Percentiles rank a stretch among this genome's conserved stretches.
Evolutionary conservation across 805 yeast species (phyloP).

Genomic region (Wickerhamiella lipophila): DNA sequence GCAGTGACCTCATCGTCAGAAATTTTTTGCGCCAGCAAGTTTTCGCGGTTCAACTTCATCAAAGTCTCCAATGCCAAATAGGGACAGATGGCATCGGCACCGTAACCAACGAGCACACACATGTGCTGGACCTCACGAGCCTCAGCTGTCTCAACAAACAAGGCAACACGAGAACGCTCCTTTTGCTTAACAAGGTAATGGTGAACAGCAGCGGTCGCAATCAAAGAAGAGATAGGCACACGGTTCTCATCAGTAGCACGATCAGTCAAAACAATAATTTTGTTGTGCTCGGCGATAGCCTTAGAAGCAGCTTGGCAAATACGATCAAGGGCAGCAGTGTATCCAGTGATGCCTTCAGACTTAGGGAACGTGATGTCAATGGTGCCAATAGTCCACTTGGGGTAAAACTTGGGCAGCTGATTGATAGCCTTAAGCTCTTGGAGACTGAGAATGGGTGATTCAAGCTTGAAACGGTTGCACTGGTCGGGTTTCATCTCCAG

Average conservation of each 20-base stretch:
- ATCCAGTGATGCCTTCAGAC: conserved; percentile 74
- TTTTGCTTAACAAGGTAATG: conserved; percentile 92
- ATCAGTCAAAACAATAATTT: conserved; percentile 69
- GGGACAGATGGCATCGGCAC: conserved; percentile 94
- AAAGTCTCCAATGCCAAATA: conserved; percentile 85
- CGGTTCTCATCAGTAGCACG: conserved; percentile 45
- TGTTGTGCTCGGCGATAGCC: conserved; percentile 64
- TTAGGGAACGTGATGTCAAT: conserved; percentile 85
- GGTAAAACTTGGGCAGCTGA: conserved; percentile 60
- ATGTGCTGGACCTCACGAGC: conserved; percentile 96
- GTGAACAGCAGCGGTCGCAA: conserved; percentile 95
- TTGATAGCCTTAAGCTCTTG: conserved; percentile 63
- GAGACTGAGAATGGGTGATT: conserved; percentile 69
- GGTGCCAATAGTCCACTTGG: conserved; percentile 69
- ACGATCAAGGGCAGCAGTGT: conserved; percentile 70
- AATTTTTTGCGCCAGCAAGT: conserved; percentile 39
- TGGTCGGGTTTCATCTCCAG: conserved; percentile 86
- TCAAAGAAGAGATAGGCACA: conserved; percentile 71
- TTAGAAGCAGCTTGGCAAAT: conserved; percentile 77
- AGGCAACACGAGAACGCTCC: conserved; percentile 90
- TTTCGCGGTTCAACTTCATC: conserved; percentile 70
- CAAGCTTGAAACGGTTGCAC: conserved; percentile 74
- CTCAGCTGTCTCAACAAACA: conserved; percentile 86
- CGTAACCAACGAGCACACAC: conserved; percentile 89
- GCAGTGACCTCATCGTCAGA: conserved; percentile 48